phyloP scores from a whole-genome alignment of 2,329 filamentous ascomycete species.

The Penicillium sp. region DNA sequence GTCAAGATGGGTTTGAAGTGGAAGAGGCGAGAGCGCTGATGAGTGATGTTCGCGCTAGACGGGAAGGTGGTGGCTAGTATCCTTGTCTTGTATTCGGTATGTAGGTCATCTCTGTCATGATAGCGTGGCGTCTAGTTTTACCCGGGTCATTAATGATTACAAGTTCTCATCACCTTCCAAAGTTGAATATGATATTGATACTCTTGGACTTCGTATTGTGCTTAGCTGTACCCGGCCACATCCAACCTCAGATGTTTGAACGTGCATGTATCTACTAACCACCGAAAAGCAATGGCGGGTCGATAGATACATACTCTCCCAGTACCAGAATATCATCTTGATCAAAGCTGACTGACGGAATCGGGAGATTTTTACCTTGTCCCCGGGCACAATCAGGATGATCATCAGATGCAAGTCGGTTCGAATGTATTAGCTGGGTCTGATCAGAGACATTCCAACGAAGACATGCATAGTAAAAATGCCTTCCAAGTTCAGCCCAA shows the following conservation, averaged over 20 bases:
- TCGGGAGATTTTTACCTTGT: background rate
- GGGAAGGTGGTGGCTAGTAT: constrained; percentile 50
- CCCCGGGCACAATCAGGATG: background rate
- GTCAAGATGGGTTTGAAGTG: constrained; percentile 92
- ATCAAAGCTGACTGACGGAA: constrained; percentile 30
- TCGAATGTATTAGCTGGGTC: background rate
- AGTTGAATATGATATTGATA: background rate
- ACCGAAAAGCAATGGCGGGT: constrained; percentile 4
- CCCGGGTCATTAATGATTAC: background rate
- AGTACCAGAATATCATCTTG: constrained; percentile 22
- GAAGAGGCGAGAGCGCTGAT: constrained; percentile 95
- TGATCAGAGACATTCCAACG: constrained; percentile 9
- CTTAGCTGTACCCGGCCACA: too few species aligned
- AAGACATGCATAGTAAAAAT: constrained; percentile 37
- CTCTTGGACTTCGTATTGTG: too few species aligned
- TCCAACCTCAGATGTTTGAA: background rate
- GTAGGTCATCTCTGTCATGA: constrained; percentile 2
- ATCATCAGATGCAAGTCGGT: too few species aligned
- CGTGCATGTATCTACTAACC: background rate
- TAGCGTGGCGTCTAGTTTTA: constrained; percentile 10
- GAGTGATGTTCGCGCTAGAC: constrained; percentile 76
- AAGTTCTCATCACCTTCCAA: background rate
- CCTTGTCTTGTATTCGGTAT: background rate
- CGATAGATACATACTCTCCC: constrained; percentile 14
- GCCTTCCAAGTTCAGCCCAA: constrained; percentile 29